Base-by-base conservation (phyloP, 106 monocot species). In the Dendrobium huoshanense region DNA sequence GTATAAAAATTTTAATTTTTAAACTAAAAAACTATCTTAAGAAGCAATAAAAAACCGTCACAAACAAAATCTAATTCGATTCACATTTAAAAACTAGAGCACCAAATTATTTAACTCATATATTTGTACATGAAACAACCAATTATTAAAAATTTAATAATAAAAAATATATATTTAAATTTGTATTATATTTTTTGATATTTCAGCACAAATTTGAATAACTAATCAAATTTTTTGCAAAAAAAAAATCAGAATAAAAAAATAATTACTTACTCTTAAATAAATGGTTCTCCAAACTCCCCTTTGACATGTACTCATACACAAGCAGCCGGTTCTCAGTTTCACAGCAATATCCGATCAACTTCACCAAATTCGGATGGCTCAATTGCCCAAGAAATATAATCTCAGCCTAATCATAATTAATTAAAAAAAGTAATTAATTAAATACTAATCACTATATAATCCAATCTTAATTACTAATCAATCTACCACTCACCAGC, bases 331-430 rank as follows among this genome's bases (percentile, higher is more conserved):
- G 45, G 58, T 90, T 85, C 77, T 90, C 81, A 13, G 87, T 85
- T 45, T 90, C 90, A 41, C 77, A 87, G 87, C 90, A 87, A 19
- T 90, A 90, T 48, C 90, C 90, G 44, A 90, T 85, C 78, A 90
- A 49, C 79, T 90, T 90, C 2, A 87, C 87, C 2, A 90, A 85
- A 74, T 90, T 82, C 10, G 87, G 85, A 33, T 90, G 87, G 43
- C 83, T 75, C 73, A 90, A 40, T 85, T 85, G 87, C 61, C 87
- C 90, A 9, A 90, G 85, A 74, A 83, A 81, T 7, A 90, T 85
- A 20, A 90, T 87, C 51, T 90, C 90, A 2, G 90, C 83, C 90
- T 87, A 81, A 42, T 42, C 10, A 31, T 33, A 42, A 1, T 40
- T 10, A 40, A 70, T 70, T 73, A 18, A 73, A 40, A 37, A 37